Evolutionary conservation across 495 filamentous ascomycete species (phyloP).

Genomic region (Aspergillus ostianus): DNA sequence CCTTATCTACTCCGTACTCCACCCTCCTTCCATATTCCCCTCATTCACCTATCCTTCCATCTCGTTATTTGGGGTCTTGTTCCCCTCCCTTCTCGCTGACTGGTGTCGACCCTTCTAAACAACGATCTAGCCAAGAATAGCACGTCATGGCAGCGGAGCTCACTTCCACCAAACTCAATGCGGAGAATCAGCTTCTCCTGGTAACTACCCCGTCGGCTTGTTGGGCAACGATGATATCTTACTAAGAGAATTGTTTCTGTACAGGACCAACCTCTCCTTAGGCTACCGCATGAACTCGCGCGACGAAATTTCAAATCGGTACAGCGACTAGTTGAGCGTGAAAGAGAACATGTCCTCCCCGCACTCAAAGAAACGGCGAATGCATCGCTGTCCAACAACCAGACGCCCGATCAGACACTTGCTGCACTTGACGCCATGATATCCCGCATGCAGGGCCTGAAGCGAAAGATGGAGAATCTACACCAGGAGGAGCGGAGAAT

Average conservation of each 20-base stretch:
- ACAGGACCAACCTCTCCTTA: conserved; percentile 93
- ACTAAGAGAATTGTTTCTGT: conserved; percentile 12
- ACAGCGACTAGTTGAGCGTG: conserved; percentile 78
- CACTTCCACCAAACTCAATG: conserved; percentile 66
- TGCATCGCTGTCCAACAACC: conserved; percentile 57
- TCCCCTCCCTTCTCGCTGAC: background rate
- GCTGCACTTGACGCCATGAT: conserved; percentile 82
- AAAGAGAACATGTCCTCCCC: conserved; percentile 65
- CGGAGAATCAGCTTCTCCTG: conserved; percentile 69
- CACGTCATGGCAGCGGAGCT: conserved; percentile 49
- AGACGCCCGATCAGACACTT: conserved; percentile 66
- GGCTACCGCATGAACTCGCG: conserved; percentile 84
- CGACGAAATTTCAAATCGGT: conserved; percentile 90
- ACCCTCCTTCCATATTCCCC: background rate
- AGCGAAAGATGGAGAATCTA: conserved; percentile 76
- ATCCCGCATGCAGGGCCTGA: conserved; percentile 74
- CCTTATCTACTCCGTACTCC: too few species aligned
- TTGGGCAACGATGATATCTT: conserved; percentile 6
- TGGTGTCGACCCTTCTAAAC: background rate
- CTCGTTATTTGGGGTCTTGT: background rate
- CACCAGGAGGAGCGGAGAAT: conserved; percentile 75
- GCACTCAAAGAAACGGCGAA: conserved; percentile 68
- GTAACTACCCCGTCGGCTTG: conserved; percentile 38
- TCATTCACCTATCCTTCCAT: background rate
- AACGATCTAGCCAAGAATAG: too few species aligned